Evolutionary conservation across 2,329 filamentous ascomycete species (phyloP).

Genomic region (Cyanodermella asteris): DNA sequence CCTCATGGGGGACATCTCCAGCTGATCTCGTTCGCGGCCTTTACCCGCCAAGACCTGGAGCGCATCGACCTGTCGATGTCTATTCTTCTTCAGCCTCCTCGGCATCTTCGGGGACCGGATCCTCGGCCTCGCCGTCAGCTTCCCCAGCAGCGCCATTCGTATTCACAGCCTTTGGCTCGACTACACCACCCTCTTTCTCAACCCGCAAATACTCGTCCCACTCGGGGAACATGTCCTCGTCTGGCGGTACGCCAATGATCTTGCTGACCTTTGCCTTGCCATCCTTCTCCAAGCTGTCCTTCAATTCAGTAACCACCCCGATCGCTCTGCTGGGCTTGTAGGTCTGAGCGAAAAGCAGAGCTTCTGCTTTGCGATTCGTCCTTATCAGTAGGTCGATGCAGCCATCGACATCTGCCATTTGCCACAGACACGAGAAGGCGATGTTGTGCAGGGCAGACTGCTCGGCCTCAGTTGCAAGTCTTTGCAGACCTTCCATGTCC

Average conservation of each 20-base stretch:
- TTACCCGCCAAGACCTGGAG: no score
- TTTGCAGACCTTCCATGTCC: slow-evolving; percentile 49
- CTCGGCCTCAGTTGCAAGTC: slow-evolving; percentile 53
- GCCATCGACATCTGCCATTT: slow-evolving; percentile 57
- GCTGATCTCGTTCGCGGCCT: no score
- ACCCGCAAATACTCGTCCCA: slow-evolving; percentile 80
- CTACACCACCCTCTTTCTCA: slow-evolving; percentile 29
- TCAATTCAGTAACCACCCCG: slow-evolving; percentile 55
- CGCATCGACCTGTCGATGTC: no score
- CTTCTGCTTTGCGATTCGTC: slow-evolving; percentile 64
- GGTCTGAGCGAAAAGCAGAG: slow-evolving; percentile 80
- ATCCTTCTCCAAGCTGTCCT: slow-evolving; percentile 56
- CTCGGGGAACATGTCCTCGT: slow-evolving; percentile 77
- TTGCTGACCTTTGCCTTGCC: slow-evolving; percentile 74
- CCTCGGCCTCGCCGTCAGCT: no score
- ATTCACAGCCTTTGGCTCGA: no score
- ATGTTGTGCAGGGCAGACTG: slow-evolving; percentile 71
- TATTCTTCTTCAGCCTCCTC: no score
- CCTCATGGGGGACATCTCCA: no score
- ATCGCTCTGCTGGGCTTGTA: slow-evolving; percentile 67
- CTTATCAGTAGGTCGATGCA: slow-evolving; percentile 61
- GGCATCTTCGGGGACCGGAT: no score
- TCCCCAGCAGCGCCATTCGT: no score
- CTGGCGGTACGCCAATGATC: slow-evolving; percentile 58
- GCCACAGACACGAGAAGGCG: slow-evolving; percentile 77